Conservation (phyloP, 768 basidiomycete species). For the Daedalea quercina region DNA sequence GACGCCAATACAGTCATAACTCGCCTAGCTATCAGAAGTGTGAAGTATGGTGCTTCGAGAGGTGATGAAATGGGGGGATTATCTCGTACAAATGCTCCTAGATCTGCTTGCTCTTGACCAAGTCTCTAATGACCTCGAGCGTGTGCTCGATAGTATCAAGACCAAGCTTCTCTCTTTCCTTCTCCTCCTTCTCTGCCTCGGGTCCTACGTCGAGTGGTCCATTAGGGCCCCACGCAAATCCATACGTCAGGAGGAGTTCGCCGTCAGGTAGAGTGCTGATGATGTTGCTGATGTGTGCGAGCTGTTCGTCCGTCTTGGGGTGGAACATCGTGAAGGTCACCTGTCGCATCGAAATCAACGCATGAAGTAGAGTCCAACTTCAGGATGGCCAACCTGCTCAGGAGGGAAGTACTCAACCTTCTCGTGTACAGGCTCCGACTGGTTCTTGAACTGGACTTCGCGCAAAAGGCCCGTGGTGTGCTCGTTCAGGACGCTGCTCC, state of each 20-base stretch:
- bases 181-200: conserved; percentile 1
- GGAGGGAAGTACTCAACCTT: neutral
- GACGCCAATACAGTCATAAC: too few relatives aligned
- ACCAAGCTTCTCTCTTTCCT: neutral
- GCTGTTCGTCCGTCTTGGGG: neutral
- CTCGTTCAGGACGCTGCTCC: neutral
- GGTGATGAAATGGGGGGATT: too few relatives aligned
- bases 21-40: too few relatives aligned
- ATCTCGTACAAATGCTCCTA: too few relatives aligned
- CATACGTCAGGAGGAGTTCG: neutral
- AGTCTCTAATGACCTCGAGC: neutral
- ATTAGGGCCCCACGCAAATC: neutral
- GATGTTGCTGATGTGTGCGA: neutral
- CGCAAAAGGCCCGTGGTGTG: neutral
- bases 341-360: neutral
- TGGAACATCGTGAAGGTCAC: neutral
- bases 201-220: neutral
- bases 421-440: neutral
- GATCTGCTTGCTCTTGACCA: neutral
- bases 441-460: neutral
- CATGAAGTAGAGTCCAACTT: neutral
- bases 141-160: neutral
- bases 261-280: neutral
- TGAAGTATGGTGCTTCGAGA: too few relatives aligned
- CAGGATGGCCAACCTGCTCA: too few relatives aligned